Evolutionary conservation across 768 basidiomycete genomes (phyloP), one percentile per base, ranked within the genome.

Genomic region (Rhodotorula kratochvilovae): DNA sequence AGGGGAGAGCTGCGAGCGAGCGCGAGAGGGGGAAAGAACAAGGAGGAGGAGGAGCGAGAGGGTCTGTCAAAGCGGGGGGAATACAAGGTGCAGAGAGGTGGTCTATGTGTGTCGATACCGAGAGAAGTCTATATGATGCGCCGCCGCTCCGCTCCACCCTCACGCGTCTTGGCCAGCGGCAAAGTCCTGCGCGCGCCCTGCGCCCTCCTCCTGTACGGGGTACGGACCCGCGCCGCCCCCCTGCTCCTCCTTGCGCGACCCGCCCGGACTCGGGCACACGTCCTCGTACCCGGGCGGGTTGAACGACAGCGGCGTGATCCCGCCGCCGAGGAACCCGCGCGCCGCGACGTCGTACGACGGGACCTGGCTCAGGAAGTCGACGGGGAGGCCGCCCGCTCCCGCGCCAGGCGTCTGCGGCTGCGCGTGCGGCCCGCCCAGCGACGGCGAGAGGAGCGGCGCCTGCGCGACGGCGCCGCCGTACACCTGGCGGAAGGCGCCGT

Each of bases 221-320:
- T 16, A 3, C 21, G 55, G 13, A 8, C 55, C 53, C 23, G 31
- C 27, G 15, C 19, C 53, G 39, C 36, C 53, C 39, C 10, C 29
- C 12, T 51, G 36, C 45, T 23, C 69, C 1, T 31, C 31, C 31
- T 29, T 27, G 55, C 55, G 23, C 48, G 57, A n/a, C n/a, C n/a
- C 66, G 19, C 57, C 57, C 46, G 45, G 19, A 23, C 58, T 43
- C 27, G 48, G 36, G 51, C 61, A 67, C 35, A 63, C 61, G 25
- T 92, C 92, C 75, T 91, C 91, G 76, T 98, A 98, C 50, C 87
- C 90, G 58, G 94, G 94, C 75, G 95, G 78, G 12, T 90, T 91
- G 36, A 82, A 83, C 82, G 88, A 84, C 76, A 89, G 88, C 25
- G 95, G 92, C 17, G 89, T 87, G n/a, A 94, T 88, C 11, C 93